Percentiles rank a stretch among this genome's conserved stretches.
Conservation (phyloP, 2,329 filamentous ascomycete genomes). For the Aspergillus sp. region DNA sequence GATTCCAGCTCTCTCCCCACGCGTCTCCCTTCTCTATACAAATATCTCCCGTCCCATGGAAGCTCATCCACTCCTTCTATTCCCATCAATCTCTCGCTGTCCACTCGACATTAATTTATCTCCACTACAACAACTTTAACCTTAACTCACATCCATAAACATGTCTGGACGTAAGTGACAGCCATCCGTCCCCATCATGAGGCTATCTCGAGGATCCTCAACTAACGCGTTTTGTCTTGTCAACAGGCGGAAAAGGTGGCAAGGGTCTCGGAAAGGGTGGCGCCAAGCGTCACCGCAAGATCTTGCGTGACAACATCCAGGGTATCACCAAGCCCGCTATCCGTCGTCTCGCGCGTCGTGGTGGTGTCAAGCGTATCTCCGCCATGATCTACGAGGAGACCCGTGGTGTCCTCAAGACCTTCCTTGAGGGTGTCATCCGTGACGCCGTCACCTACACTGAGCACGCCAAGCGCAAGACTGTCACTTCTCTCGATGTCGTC, state of each 20-base stretch:
- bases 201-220: conserved; percentile 13
- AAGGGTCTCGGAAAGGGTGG: conserved; percentile 98
- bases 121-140: conserved; percentile 31
- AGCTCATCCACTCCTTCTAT: conserved; percentile 24
- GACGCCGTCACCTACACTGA: conserved; percentile 80
- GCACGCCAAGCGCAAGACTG: conserved; percentile 70
- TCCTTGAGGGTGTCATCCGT: conserved; percentile 79
- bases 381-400: conserved; percentile 90
- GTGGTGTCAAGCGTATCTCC: conserved; percentile 99
- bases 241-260: conserved; percentile 91
- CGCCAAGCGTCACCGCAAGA: conserved; percentile 99
- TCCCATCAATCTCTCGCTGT: conserved; percentile 22
- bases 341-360: conserved; percentile 96
- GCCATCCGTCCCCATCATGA: not conserved
- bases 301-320: conserved; percentile 99
- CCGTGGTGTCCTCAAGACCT: conserved; percentile 78
- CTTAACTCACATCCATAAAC: conserved; percentile 41
- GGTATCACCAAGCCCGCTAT: conserved; percentile 99
- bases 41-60: conserved; percentile 38
- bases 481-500: conserved; percentile 61
- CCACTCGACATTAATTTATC: conserved; percentile 27
- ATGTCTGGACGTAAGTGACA: conserved; percentile 60
- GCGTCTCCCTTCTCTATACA: conserved; percentile 33
- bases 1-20: conserved; percentile 35
- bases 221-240: conserved; percentile 48